Percentiles rank a stretch among this genome's conserved stretches.
These are phyloP conservation scores for Chlorophyllum brunneum DNA, from an alignment of 768 basidiomycete species.

Conservation along the genomic window DNA sequence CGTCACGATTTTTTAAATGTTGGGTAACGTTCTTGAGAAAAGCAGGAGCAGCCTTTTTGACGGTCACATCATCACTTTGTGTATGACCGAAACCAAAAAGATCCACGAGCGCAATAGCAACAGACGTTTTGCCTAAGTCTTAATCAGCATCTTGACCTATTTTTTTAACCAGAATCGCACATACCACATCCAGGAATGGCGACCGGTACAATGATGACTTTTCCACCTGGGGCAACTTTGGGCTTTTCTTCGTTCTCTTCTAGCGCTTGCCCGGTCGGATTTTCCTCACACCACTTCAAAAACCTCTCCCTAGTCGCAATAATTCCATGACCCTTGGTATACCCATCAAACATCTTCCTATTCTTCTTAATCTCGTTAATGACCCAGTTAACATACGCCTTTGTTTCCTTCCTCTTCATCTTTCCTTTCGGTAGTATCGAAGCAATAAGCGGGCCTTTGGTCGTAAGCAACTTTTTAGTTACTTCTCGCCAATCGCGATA, in stretches of 20 bases:
- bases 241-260: conserved; percentile 25
- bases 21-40: conserved; percentile 72
- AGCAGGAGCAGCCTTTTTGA: conserved; percentile 64
- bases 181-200: conserved; percentile 91
- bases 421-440: conserved; percentile 55
- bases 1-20: conserved; percentile 57
- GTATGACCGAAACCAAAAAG: conserved; percentile 89
- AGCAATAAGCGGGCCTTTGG: conserved; percentile 27
- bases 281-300: conserved; percentile 57
- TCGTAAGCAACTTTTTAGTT: conserved; percentile 68
- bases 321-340: conserved; percentile 74
- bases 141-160: no score
- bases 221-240: conserved; percentile 38
- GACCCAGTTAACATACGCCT: conserved; percentile 80
- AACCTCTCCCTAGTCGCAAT: conserved; percentile 80
- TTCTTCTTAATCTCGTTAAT: conserved; percentile 67
- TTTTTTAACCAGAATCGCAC: no score
- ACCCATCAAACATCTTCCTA: conserved; percentile 56
- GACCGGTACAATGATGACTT: conserved; percentile 83
- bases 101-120: conserved; percentile 72
- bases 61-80: conserved; percentile 86
- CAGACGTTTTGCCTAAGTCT: conserved; percentile 75
- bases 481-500: conserved; percentile 97
- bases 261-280: conserved; percentile 25
- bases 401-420: conserved; percentile 75